These are phyloP conservation scores for Mallotus japonicus DNA, from an alignment of 441 rosid genomes.

Conservation along the genomic window DNA sequence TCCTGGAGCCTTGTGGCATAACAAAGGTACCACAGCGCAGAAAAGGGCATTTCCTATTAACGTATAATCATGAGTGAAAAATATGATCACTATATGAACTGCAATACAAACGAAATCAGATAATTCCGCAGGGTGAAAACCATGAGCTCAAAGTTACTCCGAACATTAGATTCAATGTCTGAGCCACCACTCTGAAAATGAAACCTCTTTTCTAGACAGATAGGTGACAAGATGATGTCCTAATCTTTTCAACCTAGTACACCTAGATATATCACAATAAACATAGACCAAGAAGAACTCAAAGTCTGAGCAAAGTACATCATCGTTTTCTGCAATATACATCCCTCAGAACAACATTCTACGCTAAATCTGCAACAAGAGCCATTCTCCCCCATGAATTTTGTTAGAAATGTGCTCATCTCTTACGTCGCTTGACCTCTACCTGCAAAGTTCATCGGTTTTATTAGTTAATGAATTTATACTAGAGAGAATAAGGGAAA, in stretches of 20 bases:
- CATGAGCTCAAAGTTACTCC: neutral
- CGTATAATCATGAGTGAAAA: neutral
- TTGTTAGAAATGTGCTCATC: slow-evolving; percentile 23
- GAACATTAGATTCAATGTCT: slow-evolving; percentile 22
- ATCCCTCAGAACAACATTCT: slow-evolving; percentile 42
- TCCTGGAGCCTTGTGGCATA: no score
- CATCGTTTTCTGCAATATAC: slow-evolving; percentile 36
- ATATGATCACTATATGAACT: neutral
- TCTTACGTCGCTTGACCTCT: slow-evolving; percentile 53
- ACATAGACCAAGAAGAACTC: slow-evolving; percentile 33
- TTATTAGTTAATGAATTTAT: neutral
- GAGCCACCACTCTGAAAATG: slow-evolving; percentile 19
- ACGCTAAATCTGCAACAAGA: slow-evolving; percentile 33
- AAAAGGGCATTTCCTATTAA: neutral
- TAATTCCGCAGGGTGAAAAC: slow-evolving; percentile 1
- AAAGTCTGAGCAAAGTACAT: slow-evolving; percentile 35
- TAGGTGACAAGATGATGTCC: slow-evolving; percentile 18
- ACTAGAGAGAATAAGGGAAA: neutral
- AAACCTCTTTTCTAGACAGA: slow-evolving; percentile 20
- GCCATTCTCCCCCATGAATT: slow-evolving; percentile 26
- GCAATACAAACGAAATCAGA: neutral
- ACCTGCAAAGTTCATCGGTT: slow-evolving; percentile 35
- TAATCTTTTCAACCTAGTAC: slow-evolving; percentile 31
- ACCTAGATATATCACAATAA: slow-evolving; percentile 35
- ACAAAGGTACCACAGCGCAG: neutral